Evolutionary conservation across 2,329 filamentous ascomycete species (phyloP), one percentile per base, ranked within the genome.

Genomic region (Cladosporium sphaerospermum): DNA sequence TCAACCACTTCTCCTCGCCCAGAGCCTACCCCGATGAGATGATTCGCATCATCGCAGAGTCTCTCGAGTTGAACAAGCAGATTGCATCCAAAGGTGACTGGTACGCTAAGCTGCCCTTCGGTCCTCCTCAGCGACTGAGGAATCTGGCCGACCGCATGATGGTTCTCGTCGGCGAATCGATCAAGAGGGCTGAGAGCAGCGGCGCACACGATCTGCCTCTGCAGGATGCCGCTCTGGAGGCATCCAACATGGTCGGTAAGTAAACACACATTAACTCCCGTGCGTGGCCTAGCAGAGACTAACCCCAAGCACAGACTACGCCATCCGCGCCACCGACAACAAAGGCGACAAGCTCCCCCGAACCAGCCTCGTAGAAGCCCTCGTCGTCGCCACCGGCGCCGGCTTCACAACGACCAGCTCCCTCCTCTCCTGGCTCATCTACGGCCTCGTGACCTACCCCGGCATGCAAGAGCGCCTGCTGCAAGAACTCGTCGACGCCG

Each of bases 361-460:
- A 32, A 64, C 71, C 3, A 67, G 64, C 45, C 59, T 73, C 9
- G 64, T 76, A 31, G 56, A 68, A 31, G 65, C 68, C 1, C 67
- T 82, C 0, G 67, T 82, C 2, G 78, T 82, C 3, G 73, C 74
- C 4, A 79, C 75, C 0, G 80, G 72, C 3, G 81, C 81, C 2
- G 81, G 81, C 18, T 84, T 84, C 68, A 81, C 78, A 1, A 84
- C 81, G 0, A 84, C 78, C 0, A 77, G 75, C 4, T 78, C 78
- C 0, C 72, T 83, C 3, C 70, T 83, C 2, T 80, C 78, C 0
- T 84, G 80, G 81, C 68, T 79, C 1, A 62, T 82, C 37, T 83
- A 81, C 61, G 71, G 73, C 4, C 65, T 82, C 1, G 73, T 77
- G 4, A 69, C 64, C 2, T 83, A 84, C 59, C 70, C 73, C 0